Evolutionary conservation across 345 rosid species (phyloP), one percentile per base, ranked within the genome.

Genomic region (Arabidopsis suecica): DNA sequence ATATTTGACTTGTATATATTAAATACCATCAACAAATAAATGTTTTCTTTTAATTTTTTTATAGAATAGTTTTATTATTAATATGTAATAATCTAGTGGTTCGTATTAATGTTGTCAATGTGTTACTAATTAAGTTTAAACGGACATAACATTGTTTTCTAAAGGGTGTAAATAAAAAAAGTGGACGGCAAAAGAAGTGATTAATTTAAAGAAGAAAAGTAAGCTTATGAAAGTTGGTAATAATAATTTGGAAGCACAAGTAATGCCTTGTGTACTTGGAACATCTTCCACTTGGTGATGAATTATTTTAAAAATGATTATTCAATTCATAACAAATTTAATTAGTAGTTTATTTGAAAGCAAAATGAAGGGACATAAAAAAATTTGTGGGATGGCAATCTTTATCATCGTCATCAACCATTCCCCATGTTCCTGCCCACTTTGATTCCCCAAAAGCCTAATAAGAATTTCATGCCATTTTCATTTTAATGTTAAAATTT

Each of bases 381-480:
- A 58, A 74, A 34, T 23, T n/a, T 48, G 67, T 64, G 72, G 76
- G 72, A 63, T 77, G 20, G 9, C 67, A 71, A 71, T 71, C 76
- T 71, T 70, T 64, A 55, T 71, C 63, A 57, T 51, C 67, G 62
- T 57, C 76, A 65, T 77, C 67, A 77, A 70, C 80, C 67, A 70
- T 70, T 76, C 32, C 32, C 71, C 80, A 77, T 77, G 80, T 77
- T 65, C 67, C 48, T 71, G 12, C 80, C 80, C 80, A 77, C 76
- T 77, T 77, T 57, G 72, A 71, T 74, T 77, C 48, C 74, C 55
- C 28, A 11, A 32, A 65, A 16, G 62, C 10, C 34, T 56, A 6
- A 34, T 34, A 5, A 34, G 32, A 34, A 6, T 5, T 5, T 5
- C 7, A 34, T 34, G 8, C 37, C 37, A 34, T 34, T 34, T 34